A percentile compares a stretch with the other conserved stretches of the same genome.
Evolutionary conservation across 371 early-diverging fungal species (phyloP).

Genomic region (Mucor saturninus): DNA sequence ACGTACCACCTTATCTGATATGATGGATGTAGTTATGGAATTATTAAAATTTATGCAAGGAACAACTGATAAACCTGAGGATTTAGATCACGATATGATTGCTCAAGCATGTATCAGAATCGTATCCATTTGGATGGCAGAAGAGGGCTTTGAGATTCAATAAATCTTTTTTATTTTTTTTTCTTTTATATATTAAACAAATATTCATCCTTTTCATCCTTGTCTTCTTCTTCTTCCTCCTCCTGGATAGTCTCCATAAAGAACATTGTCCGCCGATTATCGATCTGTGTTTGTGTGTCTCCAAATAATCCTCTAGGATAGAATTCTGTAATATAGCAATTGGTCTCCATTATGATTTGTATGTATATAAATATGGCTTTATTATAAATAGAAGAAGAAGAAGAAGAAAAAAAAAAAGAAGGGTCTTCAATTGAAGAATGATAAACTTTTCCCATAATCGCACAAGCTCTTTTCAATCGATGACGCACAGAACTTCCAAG

Average conservation of each 20-base stretch:
- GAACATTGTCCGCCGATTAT: neutral
- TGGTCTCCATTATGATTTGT: neutral
- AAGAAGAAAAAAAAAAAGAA: too few relatives aligned
- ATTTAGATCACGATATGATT: constrained; percentile 38
- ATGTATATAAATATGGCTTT: too few relatives aligned
- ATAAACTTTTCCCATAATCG: too few relatives aligned
- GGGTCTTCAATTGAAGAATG: too few relatives aligned
- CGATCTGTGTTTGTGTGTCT: neutral
- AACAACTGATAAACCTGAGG: constrained; percentile 21
- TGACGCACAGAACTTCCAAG: too few relatives aligned
- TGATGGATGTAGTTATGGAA: constrained; percentile 52
- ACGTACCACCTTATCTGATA: constrained; percentile 42
- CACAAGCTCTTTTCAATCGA: too few relatives aligned
- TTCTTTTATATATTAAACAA: neutral
- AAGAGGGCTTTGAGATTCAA: constrained; percentile 48
- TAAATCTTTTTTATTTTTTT: constrained; percentile 4
- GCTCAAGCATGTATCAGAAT: constrained; percentile 53
- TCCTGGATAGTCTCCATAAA: constrained; percentile 1
- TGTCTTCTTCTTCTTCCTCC: constrained; percentile 1
- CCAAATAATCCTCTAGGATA: neutral
- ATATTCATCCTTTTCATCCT: neutral
- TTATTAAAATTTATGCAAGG: constrained; percentile 43
- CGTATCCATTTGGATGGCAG: constrained; percentile 50
- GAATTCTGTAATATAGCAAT: constrained; percentile 3
- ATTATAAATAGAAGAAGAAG: too few relatives aligned